Base-by-base conservation (phyloP, 768 basidiomycete genomes). In the Mycena kentingensis region DNA sequence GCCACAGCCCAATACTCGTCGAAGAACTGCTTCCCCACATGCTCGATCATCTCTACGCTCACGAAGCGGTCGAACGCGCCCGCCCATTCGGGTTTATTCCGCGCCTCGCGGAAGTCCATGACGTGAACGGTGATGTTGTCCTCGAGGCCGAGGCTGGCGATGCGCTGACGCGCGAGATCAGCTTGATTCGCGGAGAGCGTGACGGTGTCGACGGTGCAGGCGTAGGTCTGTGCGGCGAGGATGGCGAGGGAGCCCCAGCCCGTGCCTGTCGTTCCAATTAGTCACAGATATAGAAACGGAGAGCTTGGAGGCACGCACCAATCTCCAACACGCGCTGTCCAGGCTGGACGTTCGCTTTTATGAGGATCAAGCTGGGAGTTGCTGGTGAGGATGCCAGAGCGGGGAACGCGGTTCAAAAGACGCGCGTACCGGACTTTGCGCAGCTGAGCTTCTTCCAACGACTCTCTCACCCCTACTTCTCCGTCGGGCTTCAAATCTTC, bases 31-130 rank as follows among this genome's bases (percentile, higher is more conserved):
- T 69, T 66, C 21, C 80, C 81, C 21, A 83, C 80, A 1, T 76
- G 77, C 60, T 83, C 82, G 11, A 82, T 70, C 81, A 83, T 82
- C 67, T 83, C 82, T 42, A 82, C 71, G 45, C 78, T 80, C 34
- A 83, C 73, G 18, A 82, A 69, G 1, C 77, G 62, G 55, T 83
- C 81, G 55, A 82, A 83, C 12, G 69, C 52, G 19, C 74, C 73
- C 41, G 70, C 65, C 80, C 78, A 82, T 41, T 73, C 71, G 18
- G 63, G 52, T 6, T 76, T 78, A 51, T 78, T 66, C 6, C 22
- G 34, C 27, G 44, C 46, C 27, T 69, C 66, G 22, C 81, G 64
- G 63, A 82, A 84, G 61, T 83, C 81, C 71, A 83, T 70, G 13
- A 80, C 63, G 61, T 81, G 78, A 2, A 81, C 78, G 18, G 68